Percentiles rank a stretch among this genome's conserved stretches.
Conservation (phyloP, 176 grass and related monocot genomes). For the Carex myosuroides region DNA sequence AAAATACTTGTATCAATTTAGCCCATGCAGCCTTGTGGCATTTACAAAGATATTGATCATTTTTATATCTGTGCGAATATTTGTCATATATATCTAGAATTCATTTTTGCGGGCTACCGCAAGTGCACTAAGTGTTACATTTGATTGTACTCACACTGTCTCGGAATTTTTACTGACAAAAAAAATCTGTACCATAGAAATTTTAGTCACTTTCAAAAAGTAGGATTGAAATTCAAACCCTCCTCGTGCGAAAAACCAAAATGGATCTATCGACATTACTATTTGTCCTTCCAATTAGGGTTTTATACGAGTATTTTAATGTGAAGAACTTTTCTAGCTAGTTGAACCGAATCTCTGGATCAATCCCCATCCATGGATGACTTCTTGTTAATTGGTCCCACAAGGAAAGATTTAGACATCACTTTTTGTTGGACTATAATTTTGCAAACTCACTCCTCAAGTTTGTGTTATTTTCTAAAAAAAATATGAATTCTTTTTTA, state of each 20-base stretch:
- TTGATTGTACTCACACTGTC: neutral
- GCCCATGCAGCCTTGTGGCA: neutral
- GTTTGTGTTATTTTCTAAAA: neutral
- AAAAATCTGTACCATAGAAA: neutral
- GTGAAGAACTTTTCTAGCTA: neutral
- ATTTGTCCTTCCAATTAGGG: neutral
- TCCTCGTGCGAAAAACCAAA: neutral
- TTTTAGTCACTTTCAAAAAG: slow-evolving; percentile 1
- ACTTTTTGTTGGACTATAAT: neutral
- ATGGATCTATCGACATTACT: neutral
- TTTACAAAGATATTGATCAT: neutral
- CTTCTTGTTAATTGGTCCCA: neutral
- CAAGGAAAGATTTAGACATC: neutral
- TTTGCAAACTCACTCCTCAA: neutral
- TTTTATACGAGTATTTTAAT: neutral
- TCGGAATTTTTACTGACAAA: neutral
- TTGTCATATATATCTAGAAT: neutral
- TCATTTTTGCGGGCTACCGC: neutral
- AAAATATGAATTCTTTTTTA: neutral
- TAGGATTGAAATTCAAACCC: neutral
- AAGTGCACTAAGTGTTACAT: neutral
- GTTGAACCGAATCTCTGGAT: neutral
- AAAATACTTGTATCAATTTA: neutral
- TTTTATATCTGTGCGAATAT: neutral
- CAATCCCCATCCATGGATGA: slow-evolving; percentile 13